Conservation (phyloP, 2,329 filamentous ascomycete genomes). For the Thelonectria rubi region DNA sequence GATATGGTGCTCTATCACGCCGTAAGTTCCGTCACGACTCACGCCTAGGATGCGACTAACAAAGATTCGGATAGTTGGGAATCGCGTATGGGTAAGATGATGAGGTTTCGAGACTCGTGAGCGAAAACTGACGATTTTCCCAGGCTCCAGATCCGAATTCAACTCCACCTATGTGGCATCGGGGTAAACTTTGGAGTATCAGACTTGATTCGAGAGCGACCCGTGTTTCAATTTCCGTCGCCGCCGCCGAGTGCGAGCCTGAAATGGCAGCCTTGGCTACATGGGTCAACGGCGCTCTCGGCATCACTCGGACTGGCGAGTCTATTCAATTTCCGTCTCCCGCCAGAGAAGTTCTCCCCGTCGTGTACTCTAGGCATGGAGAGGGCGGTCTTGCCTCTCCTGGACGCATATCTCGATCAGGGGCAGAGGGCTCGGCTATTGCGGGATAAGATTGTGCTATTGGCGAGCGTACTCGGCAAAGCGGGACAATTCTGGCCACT, state of each 20-base stretch:
- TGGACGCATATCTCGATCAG: slow-evolving; percentile 19
- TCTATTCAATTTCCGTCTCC: slow-evolving; percentile 29
- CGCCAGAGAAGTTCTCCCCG: slow-evolving; percentile 36
- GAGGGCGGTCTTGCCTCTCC: slow-evolving; percentile 23
- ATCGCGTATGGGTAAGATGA: slow-evolving; percentile 36
- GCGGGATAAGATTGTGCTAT: slow-evolving; percentile 22
- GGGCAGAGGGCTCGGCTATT: slow-evolving; percentile 6
- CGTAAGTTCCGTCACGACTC: slow-evolving; percentile 24
- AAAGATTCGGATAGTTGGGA: slow-evolving; percentile 21
- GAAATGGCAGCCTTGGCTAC: slow-evolving; percentile 7
- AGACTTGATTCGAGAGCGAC: slow-evolving; percentile 7
- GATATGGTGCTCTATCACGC: slow-evolving; percentile 40
- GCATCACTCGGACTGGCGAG: slow-evolving; percentile 29
- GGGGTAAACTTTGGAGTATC: slow-evolving; percentile 15
- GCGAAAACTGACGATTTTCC: not conserved
- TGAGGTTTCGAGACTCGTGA: not conserved
- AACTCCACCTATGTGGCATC: slow-evolving; percentile 20
- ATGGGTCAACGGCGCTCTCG: slow-evolving; percentile 27
- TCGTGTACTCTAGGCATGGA: slow-evolving; percentile 34
- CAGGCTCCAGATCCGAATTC: slow-evolving; percentile 38
- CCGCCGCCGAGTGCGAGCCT: not conserved
- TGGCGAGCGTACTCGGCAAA: slow-evolving; percentile 27
- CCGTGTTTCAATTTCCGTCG: slow-evolving; percentile 11
- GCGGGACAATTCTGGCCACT: slow-evolving; percentile 35
- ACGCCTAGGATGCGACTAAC: slow-evolving; percentile 18